Conservation (phyloP, 1,139 yeast genomes). For the Saccharomyces uvarum region DNA sequence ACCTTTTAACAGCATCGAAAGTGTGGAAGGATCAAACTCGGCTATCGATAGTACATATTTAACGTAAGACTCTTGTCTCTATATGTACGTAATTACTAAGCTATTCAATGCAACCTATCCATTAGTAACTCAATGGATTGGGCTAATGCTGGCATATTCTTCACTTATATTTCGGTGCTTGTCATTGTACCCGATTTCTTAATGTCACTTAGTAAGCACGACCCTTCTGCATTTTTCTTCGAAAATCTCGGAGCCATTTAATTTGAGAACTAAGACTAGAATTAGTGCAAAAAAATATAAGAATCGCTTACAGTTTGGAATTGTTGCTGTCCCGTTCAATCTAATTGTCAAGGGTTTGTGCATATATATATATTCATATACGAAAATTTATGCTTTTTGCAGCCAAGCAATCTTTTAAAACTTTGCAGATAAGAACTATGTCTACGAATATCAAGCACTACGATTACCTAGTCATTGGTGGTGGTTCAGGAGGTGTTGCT, state of each 20-base stretch:
- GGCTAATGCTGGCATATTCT: background rate
- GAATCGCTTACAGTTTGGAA: background rate
- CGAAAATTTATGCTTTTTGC: conserved; percentile 2
- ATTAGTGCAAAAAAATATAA: background rate
- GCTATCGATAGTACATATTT: conserved; percentile 3
- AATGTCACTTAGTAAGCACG: background rate
- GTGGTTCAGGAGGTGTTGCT: conserved; percentile 99
- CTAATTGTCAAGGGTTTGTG: background rate
- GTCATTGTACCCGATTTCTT: background rate
- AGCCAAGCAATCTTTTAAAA: conserved; percentile 2
- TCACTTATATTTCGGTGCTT: background rate
- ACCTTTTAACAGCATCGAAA: background rate
- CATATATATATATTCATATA: background rate
- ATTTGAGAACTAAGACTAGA: background rate
- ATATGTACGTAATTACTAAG: background rate
- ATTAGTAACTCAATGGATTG: background rate
- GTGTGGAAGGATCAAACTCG: conserved; percentile 1
- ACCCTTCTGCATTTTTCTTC: background rate
- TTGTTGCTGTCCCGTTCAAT: background rate
- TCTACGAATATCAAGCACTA: conserved; percentile 41
- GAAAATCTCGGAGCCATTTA: background rate
- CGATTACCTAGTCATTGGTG: conserved; percentile 92
- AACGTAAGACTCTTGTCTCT: background rate
- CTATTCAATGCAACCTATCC: background rate
- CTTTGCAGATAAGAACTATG: conserved; percentile 7